Evolutionary conservation across 2,329 filamentous ascomycete species (phyloP), one percentile per base, ranked within the genome.

Genomic region (Hypoxylon rubiginosum): DNA sequence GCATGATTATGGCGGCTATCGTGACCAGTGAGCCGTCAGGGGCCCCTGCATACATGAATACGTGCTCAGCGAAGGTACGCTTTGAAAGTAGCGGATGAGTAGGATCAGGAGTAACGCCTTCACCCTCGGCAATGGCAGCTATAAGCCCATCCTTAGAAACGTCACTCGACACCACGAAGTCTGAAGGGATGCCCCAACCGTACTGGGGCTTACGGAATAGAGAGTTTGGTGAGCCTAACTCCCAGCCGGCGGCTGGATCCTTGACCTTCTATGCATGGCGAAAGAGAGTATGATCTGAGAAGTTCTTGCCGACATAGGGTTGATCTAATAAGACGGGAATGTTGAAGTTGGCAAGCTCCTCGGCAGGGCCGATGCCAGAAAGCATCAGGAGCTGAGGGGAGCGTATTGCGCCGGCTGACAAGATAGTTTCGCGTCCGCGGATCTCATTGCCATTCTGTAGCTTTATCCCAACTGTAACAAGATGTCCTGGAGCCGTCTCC

Each of bases 191-290:
- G 0, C 80, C 81, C 45, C 77, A 64, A 0, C 68, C 57, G 64
- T 81, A 82, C 19, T 80, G 77, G 0, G 78, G 76, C 52, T 77
- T 67, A 1, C 62, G 70, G 62, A 80, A 81, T 8, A 78, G 55
- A 2, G 79, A 74, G 39, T 80, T 81, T 1, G 70, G 36, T 0
- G 80, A 77, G 3, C 78, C 78, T 8, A 79, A 64, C 2, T 62
- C 57, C 68, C 72, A 74, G 1, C 79, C 80, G 0, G 74, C 73
- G 73, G 30, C 75, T 13, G 76, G 74, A 41, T 80, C 68, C 30
- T 74, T 72, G 4, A 82, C 24, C 26, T 75, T 64, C 76, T 74
- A 80, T 28, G 68, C 69, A 43, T 74, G 73, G 45, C 64, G 73
- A 67, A 52, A 72, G 55, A 72, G 72, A 58, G 50, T 77, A 74